phyloP scores from a whole-genome alignment of 1,284 basidiomycete species.

The Ceratobasidium sp. region DNA sequence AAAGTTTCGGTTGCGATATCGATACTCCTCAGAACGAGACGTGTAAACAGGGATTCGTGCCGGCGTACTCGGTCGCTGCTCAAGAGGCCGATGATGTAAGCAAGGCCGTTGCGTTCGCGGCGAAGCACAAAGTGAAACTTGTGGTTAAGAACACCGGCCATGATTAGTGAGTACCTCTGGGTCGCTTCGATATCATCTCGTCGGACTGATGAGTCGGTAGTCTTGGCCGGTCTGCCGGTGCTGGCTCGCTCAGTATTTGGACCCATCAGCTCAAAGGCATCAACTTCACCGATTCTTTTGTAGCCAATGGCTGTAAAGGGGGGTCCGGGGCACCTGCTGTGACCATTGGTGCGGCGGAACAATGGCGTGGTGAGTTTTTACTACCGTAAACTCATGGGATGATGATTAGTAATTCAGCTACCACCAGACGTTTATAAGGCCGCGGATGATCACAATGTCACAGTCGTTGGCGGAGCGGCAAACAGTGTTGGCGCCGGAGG shows the following conservation, averaged over 20 bases:
- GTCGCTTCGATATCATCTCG: background rate
- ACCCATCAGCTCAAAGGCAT: slow-evolving; percentile 20
- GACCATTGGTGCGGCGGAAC: slow-evolving; percentile 39
- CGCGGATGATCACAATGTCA: slow-evolving; percentile 18
- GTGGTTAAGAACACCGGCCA: slow-evolving; percentile 42
- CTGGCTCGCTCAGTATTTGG: slow-evolving; percentile 42
- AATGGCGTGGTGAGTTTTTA: slow-evolving; percentile 33
- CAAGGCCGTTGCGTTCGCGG: slow-evolving; percentile 29
- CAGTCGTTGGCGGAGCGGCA: no score
- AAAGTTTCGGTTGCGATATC: slow-evolving; percentile 1
- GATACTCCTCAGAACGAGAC: background rate
- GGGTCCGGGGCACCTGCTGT: slow-evolving; percentile 8
- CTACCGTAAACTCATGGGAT: background rate
- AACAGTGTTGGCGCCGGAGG: no score
- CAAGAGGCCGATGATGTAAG: slow-evolving; percentile 16
- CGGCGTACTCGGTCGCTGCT: slow-evolving; percentile 28
- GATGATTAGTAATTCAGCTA: background rate
- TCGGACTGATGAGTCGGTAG: slow-evolving; percentile 5
- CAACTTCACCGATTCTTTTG: slow-evolving; percentile 42
- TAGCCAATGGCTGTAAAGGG: background rate
- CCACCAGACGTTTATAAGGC: slow-evolving; percentile 22
- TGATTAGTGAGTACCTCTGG: slow-evolving; percentile 19
- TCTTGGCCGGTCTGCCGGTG: slow-evolving; percentile 41
- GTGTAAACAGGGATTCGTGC: slow-evolving; percentile 29
- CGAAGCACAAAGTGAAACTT: slow-evolving; percentile 22